These are phyloP conservation scores for Phytophthora tubulina DNA, from an alignment of 352 stramenopile species.

Conservation along the genomic window DNA sequence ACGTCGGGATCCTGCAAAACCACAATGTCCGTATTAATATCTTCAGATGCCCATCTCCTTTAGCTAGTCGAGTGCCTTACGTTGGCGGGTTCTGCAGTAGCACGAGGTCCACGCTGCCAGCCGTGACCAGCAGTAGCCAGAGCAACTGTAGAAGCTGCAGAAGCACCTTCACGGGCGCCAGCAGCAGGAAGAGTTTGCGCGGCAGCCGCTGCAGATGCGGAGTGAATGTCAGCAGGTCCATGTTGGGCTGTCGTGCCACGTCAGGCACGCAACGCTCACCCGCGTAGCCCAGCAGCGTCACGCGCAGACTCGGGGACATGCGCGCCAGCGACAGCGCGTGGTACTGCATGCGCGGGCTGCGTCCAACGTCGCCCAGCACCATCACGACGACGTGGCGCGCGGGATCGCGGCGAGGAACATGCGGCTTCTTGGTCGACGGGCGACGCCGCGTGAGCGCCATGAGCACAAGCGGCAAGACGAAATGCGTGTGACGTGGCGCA, in stretches of 20 bases:
- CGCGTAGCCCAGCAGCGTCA: slow-evolving; percentile 95
- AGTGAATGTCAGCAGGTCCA: slow-evolving; percentile 82
- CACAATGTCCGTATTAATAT: slow-evolving; percentile 12
- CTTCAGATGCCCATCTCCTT: not conserved
- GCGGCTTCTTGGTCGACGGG: slow-evolving; percentile 29
- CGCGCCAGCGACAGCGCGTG: slow-evolving; percentile 96
- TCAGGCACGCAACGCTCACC: slow-evolving; percentile 91
- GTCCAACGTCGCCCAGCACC: slow-evolving; percentile 95
- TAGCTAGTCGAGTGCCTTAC: slow-evolving; percentile 37
- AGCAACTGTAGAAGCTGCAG: slow-evolving; percentile 70
- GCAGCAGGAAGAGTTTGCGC: slow-evolving; percentile 45
- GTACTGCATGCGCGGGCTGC: slow-evolving; percentile 99
- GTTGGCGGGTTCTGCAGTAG: slow-evolving; percentile 99
- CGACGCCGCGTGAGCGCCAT: slow-evolving; percentile 27
- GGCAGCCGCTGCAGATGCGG: slow-evolving; percentile 71
- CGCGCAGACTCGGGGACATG: slow-evolving; percentile 58
- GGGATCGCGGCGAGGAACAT: slow-evolving; percentile 2
- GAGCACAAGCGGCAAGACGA: slow-evolving; percentile 9
- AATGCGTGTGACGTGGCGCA: slow-evolving; percentile 22
- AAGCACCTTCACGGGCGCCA: slow-evolving; percentile 80
- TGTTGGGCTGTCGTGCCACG: slow-evolving; percentile 66
- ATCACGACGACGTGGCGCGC: slow-evolving; percentile 89
- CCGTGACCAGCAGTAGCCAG: slow-evolving; percentile 42
- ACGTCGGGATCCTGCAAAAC: slow-evolving; percentile 91
- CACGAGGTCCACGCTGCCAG: slow-evolving; percentile 90